Percentiles rank a stretch among this genome's conserved stretches.
Conservation (phyloP, 140 eudicot species). For the Cichorium intybus region DNA sequence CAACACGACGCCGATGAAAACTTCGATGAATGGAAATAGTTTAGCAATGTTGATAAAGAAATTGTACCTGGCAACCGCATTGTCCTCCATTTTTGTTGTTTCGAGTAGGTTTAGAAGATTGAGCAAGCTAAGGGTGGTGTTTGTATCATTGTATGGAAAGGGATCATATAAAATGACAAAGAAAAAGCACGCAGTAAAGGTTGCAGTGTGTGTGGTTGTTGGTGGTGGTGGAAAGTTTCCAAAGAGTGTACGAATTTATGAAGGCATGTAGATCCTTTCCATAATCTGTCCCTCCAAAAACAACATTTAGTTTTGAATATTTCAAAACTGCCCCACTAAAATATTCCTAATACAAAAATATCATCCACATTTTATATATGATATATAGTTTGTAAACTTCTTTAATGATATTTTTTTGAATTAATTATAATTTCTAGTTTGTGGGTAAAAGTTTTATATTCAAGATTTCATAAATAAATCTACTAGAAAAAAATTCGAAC, state of each 20-base stretch:
- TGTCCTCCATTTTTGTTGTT: neutral
- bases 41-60: neutral
- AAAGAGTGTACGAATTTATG: slow-evolving; percentile 20
- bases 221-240: slow-evolving; percentile 18
- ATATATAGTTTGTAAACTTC: too few species aligned
- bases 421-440: too few species aligned
- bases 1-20: slow-evolving; percentile 37
- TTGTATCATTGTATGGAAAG: neutral
- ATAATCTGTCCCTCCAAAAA: neutral
- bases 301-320: slow-evolving; percentile 13
- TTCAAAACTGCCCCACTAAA: neutral
- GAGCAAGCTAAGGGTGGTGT: neutral
- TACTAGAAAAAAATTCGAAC: neutral
- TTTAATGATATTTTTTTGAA: too few species aligned
- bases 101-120: neutral
- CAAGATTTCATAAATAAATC: too few species aligned
- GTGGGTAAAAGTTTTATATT: too few species aligned
- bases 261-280: slow-evolving; percentile 15
- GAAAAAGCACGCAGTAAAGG: neutral
- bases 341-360: neutral
- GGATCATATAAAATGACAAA: neutral
- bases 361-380: too few species aligned
- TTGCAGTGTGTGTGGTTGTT: slow-evolving; percentile 6
- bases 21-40: slow-evolving; percentile 30
- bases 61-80: neutral